Base-by-base conservation (phyloP, 2,329 filamentous ascomycete species). In the Fusarium algeriense region DNA sequence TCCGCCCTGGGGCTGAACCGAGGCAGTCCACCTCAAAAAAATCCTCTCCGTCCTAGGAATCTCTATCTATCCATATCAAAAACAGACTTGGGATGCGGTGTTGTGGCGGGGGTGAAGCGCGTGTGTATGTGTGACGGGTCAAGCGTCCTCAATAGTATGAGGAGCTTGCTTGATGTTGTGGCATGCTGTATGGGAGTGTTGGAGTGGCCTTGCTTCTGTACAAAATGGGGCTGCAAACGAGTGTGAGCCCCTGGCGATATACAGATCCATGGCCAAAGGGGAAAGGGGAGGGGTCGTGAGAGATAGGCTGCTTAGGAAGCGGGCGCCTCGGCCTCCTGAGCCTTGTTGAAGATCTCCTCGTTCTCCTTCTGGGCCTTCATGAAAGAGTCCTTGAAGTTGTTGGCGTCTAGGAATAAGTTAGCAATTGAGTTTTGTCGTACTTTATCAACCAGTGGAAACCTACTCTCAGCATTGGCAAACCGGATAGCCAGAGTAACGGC, bases 311-410 rank as follows among this genome's bases (percentile, higher is more conserved):
- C 46, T 71, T 76, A 76, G 60, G 74, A 63, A 64, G 75, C 67
- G 19, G 73, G 76, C 70, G 77, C 75, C 28, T 75, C 69, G 40
- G 64, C 71, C 53, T 75, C 64, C 73, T 77, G 48, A 34, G 77
- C 77, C 81, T 88, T 85, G 74, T 84, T 85, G 85, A 98, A 97
- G 64, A 97, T 87, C 74, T 89, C 90, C 87, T 96, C 94, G 84
- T 98, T 99, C 81, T 97, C 94, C 85, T 95, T 91, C 87, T 98
- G 95, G 59, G 96, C 95, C 88, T 97, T 94, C 85, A 97, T 90
- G 86, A 98, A 98, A 62, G 94, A 91, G 74, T 98, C 95, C 89
- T 98, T 98, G 90, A 99, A 98, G 68, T 90, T 86, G 83, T 98
- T 97, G 87, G 96, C 96, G 80, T 98, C 94, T 97, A 73, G 17